Conservation (phyloP, 768 basidiomycete genomes). For the Mycena maculata region DNA sequence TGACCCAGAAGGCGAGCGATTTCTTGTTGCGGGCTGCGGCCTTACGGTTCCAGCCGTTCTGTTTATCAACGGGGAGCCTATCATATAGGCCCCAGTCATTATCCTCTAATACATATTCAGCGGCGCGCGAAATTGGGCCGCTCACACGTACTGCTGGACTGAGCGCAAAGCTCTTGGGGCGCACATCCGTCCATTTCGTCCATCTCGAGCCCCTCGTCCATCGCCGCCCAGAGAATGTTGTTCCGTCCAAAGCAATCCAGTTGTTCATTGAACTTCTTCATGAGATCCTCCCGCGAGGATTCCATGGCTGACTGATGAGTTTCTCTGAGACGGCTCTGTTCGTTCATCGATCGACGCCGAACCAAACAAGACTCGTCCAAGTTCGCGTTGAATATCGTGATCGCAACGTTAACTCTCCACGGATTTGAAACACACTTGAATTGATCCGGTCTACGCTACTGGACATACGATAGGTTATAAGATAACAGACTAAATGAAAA, state of each 20-base stretch:
- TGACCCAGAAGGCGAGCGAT: slow-evolving; percentile 17
- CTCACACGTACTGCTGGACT: neutral
- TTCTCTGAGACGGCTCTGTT: no score
- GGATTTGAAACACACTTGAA: no score
- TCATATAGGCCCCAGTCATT: slow-evolving; percentile 17
- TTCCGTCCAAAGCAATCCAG: slow-evolving; percentile 17
- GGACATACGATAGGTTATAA: no score
- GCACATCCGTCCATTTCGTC: slow-evolving; percentile 6
- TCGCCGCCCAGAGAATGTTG: slow-evolving; percentile 15
- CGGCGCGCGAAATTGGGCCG: neutral
- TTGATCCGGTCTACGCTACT: no score
- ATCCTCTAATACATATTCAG: neutral
- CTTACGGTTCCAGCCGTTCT: slow-evolving; percentile 1
- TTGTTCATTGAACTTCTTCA: slow-evolving; percentile 8
- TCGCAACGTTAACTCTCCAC: no score
- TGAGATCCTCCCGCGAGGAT: neutral
- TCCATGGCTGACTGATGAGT: no score
- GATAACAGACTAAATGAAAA: no score
- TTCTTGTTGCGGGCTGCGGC: slow-evolving; percentile 2
- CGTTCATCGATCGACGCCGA: no score
- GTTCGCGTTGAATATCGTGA: no score
- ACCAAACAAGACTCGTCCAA: no score
- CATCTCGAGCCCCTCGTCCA: slow-evolving; percentile 7
- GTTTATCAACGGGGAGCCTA: slow-evolving; percentile 10
- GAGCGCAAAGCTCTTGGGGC: slow-evolving; percentile 12